Conservation (phyloP, 1,284 basidiomycete genomes). For the Puccinia polysora region DNA sequence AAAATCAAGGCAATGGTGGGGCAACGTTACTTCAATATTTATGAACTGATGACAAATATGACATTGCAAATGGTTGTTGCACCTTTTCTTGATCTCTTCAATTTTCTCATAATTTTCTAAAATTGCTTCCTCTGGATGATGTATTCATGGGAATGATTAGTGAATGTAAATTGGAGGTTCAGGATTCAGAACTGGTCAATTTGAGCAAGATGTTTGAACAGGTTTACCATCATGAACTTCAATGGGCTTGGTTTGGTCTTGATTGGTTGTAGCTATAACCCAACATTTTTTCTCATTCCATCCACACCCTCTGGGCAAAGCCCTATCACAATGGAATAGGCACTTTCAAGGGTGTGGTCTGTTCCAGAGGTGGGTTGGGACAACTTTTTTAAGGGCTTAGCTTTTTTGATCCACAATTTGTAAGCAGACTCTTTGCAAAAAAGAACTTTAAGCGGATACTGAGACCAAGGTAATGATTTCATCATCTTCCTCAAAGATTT, state of each 20-base stretch:
- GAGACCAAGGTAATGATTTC: conserved; percentile 39
- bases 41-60: conserved; percentile 33
- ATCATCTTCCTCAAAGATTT: conserved; percentile 42
- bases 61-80: conserved; percentile 10
- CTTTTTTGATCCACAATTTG: conserved; percentile 12
- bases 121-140: conserved; percentile 27
- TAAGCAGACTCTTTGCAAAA: conserved; percentile 38
- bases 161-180: not conserved
- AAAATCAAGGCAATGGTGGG: too few relatives aligned
- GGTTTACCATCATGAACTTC: conserved; percentile 41
- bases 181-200: not conserved
- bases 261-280: not conserved
- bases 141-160: conserved; percentile 1
- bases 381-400: conserved; percentile 1
- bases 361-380: not conserved
- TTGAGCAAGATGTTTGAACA: not conserved
- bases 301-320: conserved; percentile 37
- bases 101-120: conserved; percentile 43
- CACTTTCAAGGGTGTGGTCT: not conserved
- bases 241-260: conserved; percentile 36
- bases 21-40: conserved; percentile 34
- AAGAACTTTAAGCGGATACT: conserved; percentile 32
- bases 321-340: conserved; percentile 13
- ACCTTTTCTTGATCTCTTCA: conserved; percentile 22
- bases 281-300: conserved; percentile 26